Evolutionary conservation across 176 grass and related monocot genomes (phyloP).

Genomic region (Avena eriantha): DNA sequence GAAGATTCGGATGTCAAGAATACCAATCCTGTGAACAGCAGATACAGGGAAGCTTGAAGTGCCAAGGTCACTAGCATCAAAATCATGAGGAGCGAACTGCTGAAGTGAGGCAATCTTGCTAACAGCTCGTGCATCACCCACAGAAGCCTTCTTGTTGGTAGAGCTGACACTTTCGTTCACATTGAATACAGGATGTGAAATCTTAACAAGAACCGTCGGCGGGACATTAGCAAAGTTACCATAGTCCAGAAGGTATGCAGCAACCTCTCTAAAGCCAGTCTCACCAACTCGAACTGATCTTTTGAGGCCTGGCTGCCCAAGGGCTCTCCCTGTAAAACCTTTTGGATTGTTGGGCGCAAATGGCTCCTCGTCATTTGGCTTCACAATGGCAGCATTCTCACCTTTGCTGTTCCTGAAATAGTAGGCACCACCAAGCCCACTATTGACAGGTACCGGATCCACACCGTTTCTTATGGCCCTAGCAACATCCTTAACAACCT

Average conservation of each 20-base stretch:
- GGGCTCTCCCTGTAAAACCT: constrained; percentile 74
- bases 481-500: constrained; percentile 76
- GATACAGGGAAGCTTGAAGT: constrained; percentile 76
- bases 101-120: constrained; percentile 90
- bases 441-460: constrained; percentile 57
- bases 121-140: constrained; percentile 40
- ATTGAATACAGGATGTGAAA: constrained; percentile 72
- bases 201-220: constrained; percentile 70
- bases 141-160: constrained; percentile 40
- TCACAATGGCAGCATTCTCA: constrained; percentile 75
- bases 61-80: constrained; percentile 83
- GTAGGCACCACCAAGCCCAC: constrained; percentile 81
- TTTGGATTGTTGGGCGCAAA: constrained; percentile 90
- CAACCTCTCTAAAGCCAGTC: constrained; percentile 72
- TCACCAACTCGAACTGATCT: constrained; percentile 79
- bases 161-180: constrained; percentile 53
- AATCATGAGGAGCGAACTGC: constrained; percentile 78
- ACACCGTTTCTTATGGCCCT: constrained; percentile 66
- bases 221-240: constrained; percentile 75
- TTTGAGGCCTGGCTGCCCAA: constrained; percentile 82
- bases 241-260: constrained; percentile 74
- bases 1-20: constrained; percentile 84
- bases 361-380: constrained; percentile 83
- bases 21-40: constrained; percentile 81
- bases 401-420: constrained; percentile 74